Base-by-base conservation (phyloP, 2,329 filamentous ascomycete species). In the Exophiala aquamarina region DNA sequence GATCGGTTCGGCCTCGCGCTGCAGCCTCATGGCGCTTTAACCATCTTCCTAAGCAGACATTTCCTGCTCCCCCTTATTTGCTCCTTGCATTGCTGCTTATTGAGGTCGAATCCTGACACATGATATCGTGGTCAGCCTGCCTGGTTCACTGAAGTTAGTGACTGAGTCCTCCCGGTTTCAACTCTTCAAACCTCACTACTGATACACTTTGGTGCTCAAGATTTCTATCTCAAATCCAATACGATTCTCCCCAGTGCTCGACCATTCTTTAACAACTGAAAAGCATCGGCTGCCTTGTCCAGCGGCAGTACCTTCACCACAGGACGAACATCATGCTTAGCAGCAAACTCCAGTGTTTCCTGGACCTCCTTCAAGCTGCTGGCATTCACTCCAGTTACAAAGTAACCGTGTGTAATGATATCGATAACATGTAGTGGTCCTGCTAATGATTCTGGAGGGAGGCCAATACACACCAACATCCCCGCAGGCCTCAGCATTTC, bases 401-500 rank as follows among this genome's bases (percentile, higher is more conserved):
- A 32, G 40, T 32, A 33, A 3, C 40, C 40, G 3, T 13, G 19
- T 17, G 10, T 42, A 28, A 42, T 42, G 28, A 42, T 32, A 4
- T 42, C 40, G 28, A 42, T 34, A 19, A 42, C n/a, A 13, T 33
- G 40, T 4, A 42, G 21, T 17, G 40, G 40, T 3, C 31, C 9
- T 3, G 28, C 20, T 14, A 42, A 42, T 4, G 40, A 26, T 11
- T 28, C 40, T 18, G 40, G 9, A 3, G 76, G 75, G 20, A 78
- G 62, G 2, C 76, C 76, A 10, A 78, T 70, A 53, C 73, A 77
- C 7, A 78, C 74, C 19, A 78, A 37, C 1, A 72, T 74, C 2
- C 76, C 76, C 35, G 70, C 69, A 53, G 75, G 71, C 17, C 72
- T 66, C 10, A 79, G 61, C 47, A 77, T 68, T 26, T 61, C 60